Conservation (phyloP, 2,329 filamentous ascomycete species). For the Emmonsiellopsis sp. region DNA sequence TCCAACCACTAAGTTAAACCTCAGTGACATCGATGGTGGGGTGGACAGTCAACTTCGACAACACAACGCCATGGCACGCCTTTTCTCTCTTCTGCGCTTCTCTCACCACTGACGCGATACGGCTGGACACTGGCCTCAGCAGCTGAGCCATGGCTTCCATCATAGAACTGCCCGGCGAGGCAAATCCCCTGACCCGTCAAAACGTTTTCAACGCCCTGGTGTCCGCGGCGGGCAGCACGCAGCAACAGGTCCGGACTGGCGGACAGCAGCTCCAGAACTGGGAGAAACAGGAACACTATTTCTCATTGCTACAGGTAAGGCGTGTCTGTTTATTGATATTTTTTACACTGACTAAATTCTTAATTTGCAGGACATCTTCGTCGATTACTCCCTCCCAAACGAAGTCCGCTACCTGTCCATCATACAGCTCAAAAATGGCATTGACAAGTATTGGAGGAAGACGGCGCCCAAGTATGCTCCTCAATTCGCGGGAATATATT, state of each 20-base stretch:
- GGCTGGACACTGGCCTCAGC: neutral
- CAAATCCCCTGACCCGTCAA: conserved; percentile 56
- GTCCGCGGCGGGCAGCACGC: conserved; percentile 53
- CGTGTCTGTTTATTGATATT: neutral
- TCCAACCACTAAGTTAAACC: too few species aligned
- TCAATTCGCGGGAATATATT: neutral
- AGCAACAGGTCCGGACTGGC: conserved; percentile 57
- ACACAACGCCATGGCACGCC: neutral
- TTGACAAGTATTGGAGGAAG: conserved; percentile 88
- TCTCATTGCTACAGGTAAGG: conserved; percentile 58
- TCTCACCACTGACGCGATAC: neutral
- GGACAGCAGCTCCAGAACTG: conserved; percentile 61
- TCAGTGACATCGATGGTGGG: neutral
- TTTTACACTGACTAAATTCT: neutral
- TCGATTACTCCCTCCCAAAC: conserved; percentile 65
- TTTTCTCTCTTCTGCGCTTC: neutral
- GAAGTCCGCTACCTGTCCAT: conserved; percentile 82
- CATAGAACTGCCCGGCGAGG: conserved; percentile 74
- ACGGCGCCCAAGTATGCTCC: conserved; percentile 54
- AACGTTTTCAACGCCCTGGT: conserved; percentile 57
- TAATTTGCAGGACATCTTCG: conserved; percentile 57
- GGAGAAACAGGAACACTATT: conserved; percentile 59
- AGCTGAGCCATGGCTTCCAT: conserved; percentile 51
- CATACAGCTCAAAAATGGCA: conserved; percentile 92
- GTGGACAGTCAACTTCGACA: neutral